phyloP scores from a whole-genome alignment of 208 protist species.

The Leishmania tarentolae region DNA sequence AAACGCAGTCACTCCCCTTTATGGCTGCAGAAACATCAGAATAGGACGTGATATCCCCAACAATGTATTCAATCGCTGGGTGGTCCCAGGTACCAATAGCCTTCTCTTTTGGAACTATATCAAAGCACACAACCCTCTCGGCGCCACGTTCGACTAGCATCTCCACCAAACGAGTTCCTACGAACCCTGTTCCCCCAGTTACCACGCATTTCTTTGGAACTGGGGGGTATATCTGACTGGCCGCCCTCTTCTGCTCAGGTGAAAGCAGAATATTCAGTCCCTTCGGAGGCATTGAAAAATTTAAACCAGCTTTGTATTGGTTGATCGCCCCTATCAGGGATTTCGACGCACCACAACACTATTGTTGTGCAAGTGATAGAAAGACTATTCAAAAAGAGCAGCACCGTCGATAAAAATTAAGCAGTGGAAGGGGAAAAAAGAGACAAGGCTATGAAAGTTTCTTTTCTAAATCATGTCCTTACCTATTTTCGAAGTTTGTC shows the following conservation, averaged over 20 bases:
- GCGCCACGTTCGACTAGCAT: conserved; percentile 96
- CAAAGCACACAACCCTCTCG: conserved; percentile 88
- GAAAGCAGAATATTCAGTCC: conserved; percentile 72
- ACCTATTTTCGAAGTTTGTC: neutral
- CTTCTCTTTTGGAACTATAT: conserved; percentile 89
- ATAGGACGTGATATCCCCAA: conserved; percentile 90
- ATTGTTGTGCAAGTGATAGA: neutral
- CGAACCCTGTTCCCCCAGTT: conserved; percentile 95
- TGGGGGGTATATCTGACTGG: conserved; percentile 49
- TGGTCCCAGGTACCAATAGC: conserved; percentile 75
- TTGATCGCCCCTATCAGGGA: neutral
- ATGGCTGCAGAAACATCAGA: conserved; percentile 74
- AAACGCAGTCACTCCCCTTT: conserved; percentile 93
- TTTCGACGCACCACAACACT: neutral
- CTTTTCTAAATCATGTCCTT: neutral
- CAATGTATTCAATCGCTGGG: conserved; percentile 89
- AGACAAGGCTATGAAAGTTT: conserved; percentile 18
- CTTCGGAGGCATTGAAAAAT: conserved; percentile 24
- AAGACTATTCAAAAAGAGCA: neutral
- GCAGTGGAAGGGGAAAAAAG: neutral
- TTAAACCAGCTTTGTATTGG: neutral
- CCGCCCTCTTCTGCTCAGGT: conserved; percentile 59
- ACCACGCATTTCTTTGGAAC: conserved; percentile 92
- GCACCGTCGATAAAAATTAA: neutral
- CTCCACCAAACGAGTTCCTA: conserved; percentile 94